Evolutionary conservation across 2,329 filamentous ascomycete species (phyloP), one percentile per base, ranked within the genome.

Genomic region (Waltergamsia citrina): DNA sequence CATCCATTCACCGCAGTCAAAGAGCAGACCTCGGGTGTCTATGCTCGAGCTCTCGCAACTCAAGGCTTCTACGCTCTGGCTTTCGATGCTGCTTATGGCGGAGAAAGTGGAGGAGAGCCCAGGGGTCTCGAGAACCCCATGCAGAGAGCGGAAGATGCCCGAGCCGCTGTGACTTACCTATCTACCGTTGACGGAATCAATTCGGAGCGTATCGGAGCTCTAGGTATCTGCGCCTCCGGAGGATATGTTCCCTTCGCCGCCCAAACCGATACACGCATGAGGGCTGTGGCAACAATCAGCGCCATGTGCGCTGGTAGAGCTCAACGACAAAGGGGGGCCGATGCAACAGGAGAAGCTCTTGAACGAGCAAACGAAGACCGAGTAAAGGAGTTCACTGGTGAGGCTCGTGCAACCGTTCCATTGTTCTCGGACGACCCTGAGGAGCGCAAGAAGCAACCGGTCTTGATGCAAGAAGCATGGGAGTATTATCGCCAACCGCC

Each of bases 21-120:
- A 38, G 59, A 63, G 41, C 58, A 63, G 40, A 49, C 57, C 1
- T 26, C 56, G 3, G 47, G 43, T 6, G 34, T 49, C 24, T 55
- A 63, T 31, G 56, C 57, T 12, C 37, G 40, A 4, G 15, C 37
- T 1, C 45, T 62, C 7, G 33, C 53, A 12, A 34, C 51, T 16
- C 36, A 39, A 2, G 57, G 59, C 9, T 61, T 61, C 40, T 37
- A 44, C 27, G 32, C 40, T 6, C 42, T 63, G 6, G 42, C 49
- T n/a, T 62, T 45, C 37, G 60, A 64, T 34, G 51, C 58, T 7
- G 50, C 50, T 3, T 57, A 58, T 33, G 56, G 62, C 35, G 59
- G 60, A 16, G 53, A 52, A 33, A 49, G 42, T 19, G 48, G 38
- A 6, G 60, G 60, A 6, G 33, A 48, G 23, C 60, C 60, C 4